These are phyloP conservation scores for Prunella vulgaris DNA, from an alignment of 257 asterid species.

Conservation along the genomic window DNA sequence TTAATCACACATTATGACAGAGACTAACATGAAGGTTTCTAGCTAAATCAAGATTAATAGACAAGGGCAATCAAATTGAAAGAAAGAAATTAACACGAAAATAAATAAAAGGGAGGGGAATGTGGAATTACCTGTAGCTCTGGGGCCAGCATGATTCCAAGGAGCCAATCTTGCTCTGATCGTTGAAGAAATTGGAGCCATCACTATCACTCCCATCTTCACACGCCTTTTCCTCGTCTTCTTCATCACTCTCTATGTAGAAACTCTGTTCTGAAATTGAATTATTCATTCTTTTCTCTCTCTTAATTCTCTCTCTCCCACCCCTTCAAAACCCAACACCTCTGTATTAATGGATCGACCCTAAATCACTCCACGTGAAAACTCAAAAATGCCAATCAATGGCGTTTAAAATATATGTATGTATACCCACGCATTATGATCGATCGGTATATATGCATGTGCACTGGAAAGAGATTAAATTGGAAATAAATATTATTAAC, in stretches of 20 bases:
- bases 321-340: conserved; percentile 8
- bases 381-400: conserved; percentile 11
- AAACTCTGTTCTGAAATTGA: conserved; percentile 75
- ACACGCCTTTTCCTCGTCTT: conserved; percentile 49
- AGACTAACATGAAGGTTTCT: too few species aligned
- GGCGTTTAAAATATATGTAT: neutral
- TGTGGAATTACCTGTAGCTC: conserved; percentile 60
- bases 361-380: conserved; percentile 8
- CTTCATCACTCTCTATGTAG: conserved; percentile 80
- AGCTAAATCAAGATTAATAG: neutral
- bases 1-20: too few species aligned
- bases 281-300: conserved; percentile 71
- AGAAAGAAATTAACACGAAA: neutral
- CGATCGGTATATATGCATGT: conserved; percentile 15
- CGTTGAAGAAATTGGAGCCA: conserved; percentile 40
- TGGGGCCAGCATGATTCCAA: conserved; percentile 78
- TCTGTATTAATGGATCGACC: too few species aligned
- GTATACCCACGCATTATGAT: too few species aligned
- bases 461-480: neutral
- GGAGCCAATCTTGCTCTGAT: conserved; percentile 40
- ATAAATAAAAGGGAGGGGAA: too few species aligned
- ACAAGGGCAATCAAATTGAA: too few species aligned
- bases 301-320: conserved; percentile 1
- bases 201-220: conserved; percentile 62
- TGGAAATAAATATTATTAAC: neutral